Conservation (phyloP, 768 basidiomycete genomes). For the Termitomyces sp. region DNA sequence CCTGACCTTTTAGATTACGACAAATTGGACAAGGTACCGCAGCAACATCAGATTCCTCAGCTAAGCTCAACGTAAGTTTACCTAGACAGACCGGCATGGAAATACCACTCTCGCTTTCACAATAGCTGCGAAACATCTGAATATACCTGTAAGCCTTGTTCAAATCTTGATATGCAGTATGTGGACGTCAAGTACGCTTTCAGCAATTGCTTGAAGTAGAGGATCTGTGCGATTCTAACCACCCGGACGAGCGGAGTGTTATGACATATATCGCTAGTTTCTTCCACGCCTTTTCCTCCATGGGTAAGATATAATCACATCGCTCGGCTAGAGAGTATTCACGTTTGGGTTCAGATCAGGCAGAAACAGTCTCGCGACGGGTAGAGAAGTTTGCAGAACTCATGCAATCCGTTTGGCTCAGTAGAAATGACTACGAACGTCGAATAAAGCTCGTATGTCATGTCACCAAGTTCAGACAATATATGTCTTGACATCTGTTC, state of each 20-base stretch:
- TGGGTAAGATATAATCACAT: slow-evolving; percentile 51
- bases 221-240: slow-evolving; percentile 83
- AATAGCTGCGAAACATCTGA: slow-evolving; percentile 82
- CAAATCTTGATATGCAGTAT: neutral
- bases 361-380: slow-evolving; percentile 87
- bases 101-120: slow-evolving; percentile 88
- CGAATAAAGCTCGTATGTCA: slow-evolving; percentile 63
- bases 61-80: slow-evolving; percentile 5
- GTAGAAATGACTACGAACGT: slow-evolving; percentile 88
- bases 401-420: slow-evolving; percentile 88
- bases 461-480: neutral
- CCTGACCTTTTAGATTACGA: slow-evolving; percentile 93
- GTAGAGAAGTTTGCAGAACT: slow-evolving; percentile 96
- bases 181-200: neutral
- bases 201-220: slow-evolving; percentile 96
- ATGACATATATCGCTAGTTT: slow-evolving; percentile 98
- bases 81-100: slow-evolving; percentile 66
- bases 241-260: slow-evolving; percentile 92
- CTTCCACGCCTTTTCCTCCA: slow-evolving; percentile 97
- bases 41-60: neutral
- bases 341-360: slow-evolving; percentile 60
- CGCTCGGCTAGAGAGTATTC: neutral
- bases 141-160: slow-evolving; percentile 70
- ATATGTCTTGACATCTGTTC: neutral
- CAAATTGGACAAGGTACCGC: slow-evolving; percentile 68